These are phyloP conservation scores for Mortierella sp. DNA, from an alignment of 371 early-diverging fungal species.

Conservation along the genomic window DNA sequence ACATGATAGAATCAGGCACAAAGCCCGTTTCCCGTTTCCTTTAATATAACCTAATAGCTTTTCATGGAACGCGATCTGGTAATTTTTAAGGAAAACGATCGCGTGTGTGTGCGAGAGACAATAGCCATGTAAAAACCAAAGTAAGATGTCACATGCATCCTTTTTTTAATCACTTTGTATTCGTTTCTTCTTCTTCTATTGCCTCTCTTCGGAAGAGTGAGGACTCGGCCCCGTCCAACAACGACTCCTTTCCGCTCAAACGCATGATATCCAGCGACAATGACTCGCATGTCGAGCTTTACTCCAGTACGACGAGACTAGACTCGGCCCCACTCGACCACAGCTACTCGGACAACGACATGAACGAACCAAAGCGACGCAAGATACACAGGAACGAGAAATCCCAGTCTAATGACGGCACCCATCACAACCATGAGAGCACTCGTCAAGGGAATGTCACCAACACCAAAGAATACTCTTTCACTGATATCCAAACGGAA, in stretches of 20 bases:
- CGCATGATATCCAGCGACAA: conserved; percentile 40
- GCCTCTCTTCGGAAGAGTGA: conserved; percentile 8
- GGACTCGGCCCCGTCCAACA: conserved; percentile 31
- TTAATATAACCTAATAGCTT: too few species aligned
- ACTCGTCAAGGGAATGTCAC: neutral
- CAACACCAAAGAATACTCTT: neutral
- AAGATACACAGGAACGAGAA: conserved; percentile 26
- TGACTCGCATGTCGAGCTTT: conserved; percentile 1
- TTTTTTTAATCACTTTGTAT: too few species aligned
- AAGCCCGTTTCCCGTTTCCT: too few species aligned
- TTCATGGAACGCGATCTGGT: too few species aligned
- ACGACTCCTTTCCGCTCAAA: conserved; percentile 27
- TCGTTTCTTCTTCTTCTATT: neutral
- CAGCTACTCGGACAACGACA: conserved; percentile 17
- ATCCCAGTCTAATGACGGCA: neutral
- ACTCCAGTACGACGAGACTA: neutral
- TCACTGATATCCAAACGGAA: neutral
- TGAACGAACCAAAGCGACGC: conserved; percentile 45
- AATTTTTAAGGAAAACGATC: too few species aligned
- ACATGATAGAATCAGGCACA: too few species aligned
- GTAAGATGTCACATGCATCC: too few species aligned
- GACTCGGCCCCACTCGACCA: conserved; percentile 10
- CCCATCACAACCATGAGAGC: neutral
- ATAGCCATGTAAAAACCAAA: too few species aligned
- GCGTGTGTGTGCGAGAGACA: too few species aligned